A percentile compares a stretch with the other conserved stretches of the same genome.
Conservation (phyloP, 2,329 filamentous ascomycete genomes). For the Bertia moriformis region DNA sequence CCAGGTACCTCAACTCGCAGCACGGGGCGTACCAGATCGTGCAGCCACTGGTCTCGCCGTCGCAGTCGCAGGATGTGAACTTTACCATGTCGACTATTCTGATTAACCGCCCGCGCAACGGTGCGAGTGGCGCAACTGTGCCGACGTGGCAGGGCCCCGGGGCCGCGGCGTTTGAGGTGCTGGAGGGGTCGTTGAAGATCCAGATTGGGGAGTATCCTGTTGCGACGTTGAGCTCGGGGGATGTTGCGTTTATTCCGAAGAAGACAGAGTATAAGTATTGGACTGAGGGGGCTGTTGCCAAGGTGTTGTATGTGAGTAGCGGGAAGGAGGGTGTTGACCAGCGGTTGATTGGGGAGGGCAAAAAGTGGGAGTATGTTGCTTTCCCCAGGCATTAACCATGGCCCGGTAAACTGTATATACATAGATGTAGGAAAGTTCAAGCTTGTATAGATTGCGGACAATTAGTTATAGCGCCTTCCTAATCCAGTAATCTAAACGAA, state of each 20-base stretch:
- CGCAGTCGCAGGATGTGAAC: conserved; percentile 18
- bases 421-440: too few relatives aligned
- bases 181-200: background rate
- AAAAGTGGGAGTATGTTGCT: conserved; percentile 7
- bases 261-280: conserved; percentile 8
- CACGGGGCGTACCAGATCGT: conserved; percentile 25
- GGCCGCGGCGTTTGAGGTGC: background rate
- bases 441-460: background rate
- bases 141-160: background rate
- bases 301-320: conserved; percentile 11
- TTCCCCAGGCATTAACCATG: too few relatives aligned
- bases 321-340: conserved; percentile 10
- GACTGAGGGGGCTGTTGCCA: conserved; percentile 10
- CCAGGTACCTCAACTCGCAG: conserved; percentile 23
- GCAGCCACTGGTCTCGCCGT: conserved; percentile 23
- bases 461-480: background rate
- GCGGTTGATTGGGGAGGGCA: conserved; percentile 7
- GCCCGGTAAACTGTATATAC: too few relatives aligned
- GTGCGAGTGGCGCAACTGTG: too few relatives aligned
- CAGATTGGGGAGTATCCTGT: background rate
- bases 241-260: conserved; percentile 11
- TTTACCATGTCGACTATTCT: conserved; percentile 28
- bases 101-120: conserved; percentile 13
- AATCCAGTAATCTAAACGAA: background rate
- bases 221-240: conserved; percentile 9